Evolutionary conservation across 192 early-diverging fungal species (phyloP), one percentile per base, ranked within the genome.

Genomic region (Dissophora globulifera): DNA sequence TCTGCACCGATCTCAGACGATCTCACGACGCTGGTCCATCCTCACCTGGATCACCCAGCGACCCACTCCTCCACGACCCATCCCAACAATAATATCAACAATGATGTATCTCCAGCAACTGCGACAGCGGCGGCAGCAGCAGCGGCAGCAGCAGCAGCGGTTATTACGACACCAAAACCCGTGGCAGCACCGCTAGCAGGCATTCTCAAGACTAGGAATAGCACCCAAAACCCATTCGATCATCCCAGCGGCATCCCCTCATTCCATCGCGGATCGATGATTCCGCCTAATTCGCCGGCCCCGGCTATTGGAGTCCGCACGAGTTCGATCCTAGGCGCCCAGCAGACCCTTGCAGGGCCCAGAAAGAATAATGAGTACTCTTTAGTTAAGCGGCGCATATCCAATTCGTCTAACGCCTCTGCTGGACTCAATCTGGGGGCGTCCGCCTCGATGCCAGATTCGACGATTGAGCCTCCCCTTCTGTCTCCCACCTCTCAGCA

Each of bases 171-270:
- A 12, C 38, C 50, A 9, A 59, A 43, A 32, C 25, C 46, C 2
- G 17, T 52, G 9, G 46, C 38, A 13, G 19, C 20, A 2, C 63
- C 72, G 12, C 32, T 67, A 7, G 19, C 63, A 1, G 72, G 72
- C 27, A 76, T 76, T 27, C 52, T 76, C 16, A 76, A 76, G 40
- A 76, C 58, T 4, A 50, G 58, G 22, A 57, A 43, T 32, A 76
- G 64, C 19, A 49, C 72, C 15, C 64, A 60, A 51, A 67, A 61
- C 27, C 72, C 72, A 45, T 57, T 62, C 1, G 72, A 76, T 4
- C 57, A 38, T 15, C 7, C 50, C 19, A 26, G 35, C 22, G 0
- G 8, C 35, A 38, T 38, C 6, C 35, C 35, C 35, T 38, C 35
- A 38, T 13, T 38, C 2, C 15, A 25, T 42, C 9, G 51, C 42